Evolutionary conservation across 192 early-diverging fungal genomes (phyloP), one percentile per base, ranked within the genome.

Genomic region (Gamsiella multidivaricata): DNA sequence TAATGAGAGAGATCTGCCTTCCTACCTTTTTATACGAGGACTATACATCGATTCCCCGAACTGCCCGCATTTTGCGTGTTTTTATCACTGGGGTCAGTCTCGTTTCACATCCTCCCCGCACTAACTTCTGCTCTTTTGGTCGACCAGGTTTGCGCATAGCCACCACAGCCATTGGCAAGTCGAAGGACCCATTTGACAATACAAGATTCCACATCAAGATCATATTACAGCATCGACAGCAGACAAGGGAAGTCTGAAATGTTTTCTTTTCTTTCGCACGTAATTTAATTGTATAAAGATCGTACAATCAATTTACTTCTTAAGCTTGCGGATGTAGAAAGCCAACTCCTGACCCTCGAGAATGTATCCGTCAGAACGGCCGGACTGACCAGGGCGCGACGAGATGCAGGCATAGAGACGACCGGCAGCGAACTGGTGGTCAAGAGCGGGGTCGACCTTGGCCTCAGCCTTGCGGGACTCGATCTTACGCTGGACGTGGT

Each of bases 291-390:
- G 55, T 60, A 53, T 45, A 52, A 41, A 33, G 41, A 45, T 51
- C 53, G 43, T 33, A 54, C 58, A 53, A 64, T 26, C 39, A 67
- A 51, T 78, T 78, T 78, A 78, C 74, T 78, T 78, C 74, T 78
- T 78, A 61, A 78, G 66, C 74, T 78, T 78, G 65, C 74, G 74
- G 74, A 78, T 80, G 92, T 99, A 99, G 93, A 99, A 99, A 69
- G 98, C 97, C 72, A 99, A 94, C 89, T 99, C 97, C 91, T 97
- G 96, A 69, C 97, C 97, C 84, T 99, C 97, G 52, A 99, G 89
- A 81, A 99, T 93, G 91, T 98, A 98, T 65, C 97, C 97, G 85
- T 99, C 97, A 70, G 89, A 88, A 81, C 97, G 93, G 69, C 95
- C 96, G 73, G 92, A 93, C 88, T 99, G 97, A 81, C 97, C 97